These are phyloP conservation scores for Solanum hybrid DNA, from an alignment of 305 asterid genomes.

Conservation along the genomic window DNA sequence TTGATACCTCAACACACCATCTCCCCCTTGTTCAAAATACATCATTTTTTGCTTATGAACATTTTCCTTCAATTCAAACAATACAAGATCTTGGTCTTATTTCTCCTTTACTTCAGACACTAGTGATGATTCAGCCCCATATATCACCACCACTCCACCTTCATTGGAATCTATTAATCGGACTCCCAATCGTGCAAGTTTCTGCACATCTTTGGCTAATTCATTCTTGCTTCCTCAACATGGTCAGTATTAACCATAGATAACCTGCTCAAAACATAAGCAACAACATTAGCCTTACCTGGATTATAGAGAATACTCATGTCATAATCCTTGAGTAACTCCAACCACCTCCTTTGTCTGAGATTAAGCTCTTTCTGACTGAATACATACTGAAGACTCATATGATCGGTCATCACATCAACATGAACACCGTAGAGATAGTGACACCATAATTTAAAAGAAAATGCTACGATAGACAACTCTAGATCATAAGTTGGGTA, in stretches of 20 bases:
- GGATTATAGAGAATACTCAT: background rate
- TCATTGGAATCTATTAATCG: too few species aligned
- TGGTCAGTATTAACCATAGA: too few species aligned
- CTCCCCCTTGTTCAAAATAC: background rate
- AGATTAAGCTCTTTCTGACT: background rate
- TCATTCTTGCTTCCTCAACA: too few species aligned
- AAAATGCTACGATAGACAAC: background rate
- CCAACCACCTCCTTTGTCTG: too few species aligned
- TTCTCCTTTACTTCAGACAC: background rate
- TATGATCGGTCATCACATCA: background rate
- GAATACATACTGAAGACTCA: background rate
- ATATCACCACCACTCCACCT: background rate
- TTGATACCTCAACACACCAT: background rate
- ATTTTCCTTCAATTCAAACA: background rate
- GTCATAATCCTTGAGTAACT: background rate
- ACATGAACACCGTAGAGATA: background rate
- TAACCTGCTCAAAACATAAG: background rate
- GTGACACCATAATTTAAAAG: background rate
- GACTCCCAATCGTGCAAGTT: too few species aligned
- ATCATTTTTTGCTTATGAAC: too few species aligned
- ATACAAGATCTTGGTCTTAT: background rate
- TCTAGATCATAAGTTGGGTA: background rate
- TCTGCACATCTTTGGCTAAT: too few species aligned
- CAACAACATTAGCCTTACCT: background rate
- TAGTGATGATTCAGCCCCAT: background rate